Evolutionary conservation across 2,329 filamentous ascomycete species (phyloP), one percentile per base, ranked within the genome.

Genomic region (Fusarium musae): DNA sequence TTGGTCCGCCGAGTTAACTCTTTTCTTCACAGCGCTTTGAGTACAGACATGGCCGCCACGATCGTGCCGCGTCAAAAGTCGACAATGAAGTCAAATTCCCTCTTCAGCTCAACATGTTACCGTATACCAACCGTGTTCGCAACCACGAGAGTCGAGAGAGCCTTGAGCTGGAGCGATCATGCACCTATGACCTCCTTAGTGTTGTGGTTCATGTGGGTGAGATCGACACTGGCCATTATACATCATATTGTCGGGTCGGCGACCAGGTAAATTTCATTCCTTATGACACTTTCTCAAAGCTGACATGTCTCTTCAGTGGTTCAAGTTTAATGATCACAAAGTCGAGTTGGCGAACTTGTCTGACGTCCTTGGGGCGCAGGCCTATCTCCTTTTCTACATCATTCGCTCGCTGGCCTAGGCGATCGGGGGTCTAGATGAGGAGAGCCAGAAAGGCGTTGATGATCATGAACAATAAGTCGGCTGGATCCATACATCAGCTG

Each of bases 141-240:
- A 82, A 78, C 56, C 80, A 85, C 52, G 87, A 90, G 68, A 83
- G 79, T 50, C 82, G 86, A 43, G 87, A 90, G 66, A 87, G 84
- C 73, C 84, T 89, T 50, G 89, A 91, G 76, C 81, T 92, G 23
- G 87, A 87, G 61, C 85, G 89, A 76, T 91, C 89, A 9, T 95
- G 93, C 78, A 90, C 92, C 9, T 98, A 98, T 80, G 94, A 97
- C 75, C 88, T 98, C 2, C 88, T 95, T 23, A 95, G 93, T 70
- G 95, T 97, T 6, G 93, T 98, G 28, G 95, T 97, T 43, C 96
- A 98, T 79, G 93, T 97, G 68, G 96, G 96, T 58, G 94, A 96
- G 81, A 93, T 98, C 64, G 95, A 98, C 77, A 95, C 94, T 3
- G 96, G 95, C 21, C 95, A 98, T 80, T 98, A 97, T 79, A 91